Evolutionary conservation across 352 stramenopile genomes (phyloP).

Genomic region (Globisporangium canariense): DNA sequence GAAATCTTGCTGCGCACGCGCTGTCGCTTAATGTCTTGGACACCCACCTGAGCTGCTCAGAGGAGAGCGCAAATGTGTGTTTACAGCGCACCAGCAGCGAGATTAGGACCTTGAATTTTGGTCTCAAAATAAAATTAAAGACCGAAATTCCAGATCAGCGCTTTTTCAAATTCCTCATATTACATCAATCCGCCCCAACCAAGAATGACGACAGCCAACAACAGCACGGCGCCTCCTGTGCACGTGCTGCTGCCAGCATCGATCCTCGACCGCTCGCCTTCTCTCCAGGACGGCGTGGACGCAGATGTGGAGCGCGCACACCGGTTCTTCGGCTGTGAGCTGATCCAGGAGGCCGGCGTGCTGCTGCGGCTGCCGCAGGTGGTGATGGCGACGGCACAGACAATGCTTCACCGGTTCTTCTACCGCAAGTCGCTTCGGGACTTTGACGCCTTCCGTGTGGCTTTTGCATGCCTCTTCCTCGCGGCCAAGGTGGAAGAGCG

Average conservation of each 20-base stretch:
- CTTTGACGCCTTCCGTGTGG: conserved; percentile 89
- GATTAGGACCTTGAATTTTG: no score
- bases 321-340: conserved; percentile 86
- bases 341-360: conserved; percentile 88
- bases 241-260: conserved; percentile 47
- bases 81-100: no score
- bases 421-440: conserved; percentile 78
- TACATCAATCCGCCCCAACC: background rate
- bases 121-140: no score
- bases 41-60: no score
- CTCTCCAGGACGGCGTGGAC: conserved; percentile 37
- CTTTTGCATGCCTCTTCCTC: conserved; percentile 87
- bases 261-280: conserved; percentile 48
- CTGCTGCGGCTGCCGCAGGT: conserved; percentile 86
- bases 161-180: background rate
- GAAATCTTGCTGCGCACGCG: no score
- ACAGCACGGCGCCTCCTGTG: background rate
- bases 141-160: no score
- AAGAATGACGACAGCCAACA: background rate
- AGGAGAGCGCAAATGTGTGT: no score
- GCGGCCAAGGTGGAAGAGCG: conserved; percentile 89
- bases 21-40: no score
- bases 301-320: conserved; percentile 42
- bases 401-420: conserved; percentile 90
- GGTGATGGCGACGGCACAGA: conserved; percentile 89